Percentiles rank a stretch among this genome's conserved stretches.
Evolutionary conservation across 495 filamentous ascomycete genomes (phyloP).

Genomic region (Friedmanniomyces endolithicus): DNA sequence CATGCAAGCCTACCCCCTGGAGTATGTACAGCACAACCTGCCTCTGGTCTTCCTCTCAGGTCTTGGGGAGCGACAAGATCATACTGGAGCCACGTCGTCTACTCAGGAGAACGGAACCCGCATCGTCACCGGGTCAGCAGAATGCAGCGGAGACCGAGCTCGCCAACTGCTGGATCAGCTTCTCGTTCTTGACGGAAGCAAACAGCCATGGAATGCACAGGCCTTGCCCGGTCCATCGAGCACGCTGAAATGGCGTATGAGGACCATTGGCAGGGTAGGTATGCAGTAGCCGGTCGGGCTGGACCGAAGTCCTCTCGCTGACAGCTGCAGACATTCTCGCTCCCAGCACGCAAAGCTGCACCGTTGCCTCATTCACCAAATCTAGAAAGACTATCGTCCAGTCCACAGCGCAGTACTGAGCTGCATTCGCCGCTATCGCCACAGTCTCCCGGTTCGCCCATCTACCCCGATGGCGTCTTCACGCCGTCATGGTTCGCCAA

Average conservation of each 20-base stretch:
- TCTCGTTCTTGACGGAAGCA: conserved; percentile 50
- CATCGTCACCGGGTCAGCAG: conserved; percentile 2
- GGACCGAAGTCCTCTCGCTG: background rate
- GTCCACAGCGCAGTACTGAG: conserved; percentile 36
- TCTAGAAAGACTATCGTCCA: conserved; percentile 36
- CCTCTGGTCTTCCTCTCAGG: conserved; percentile 72
- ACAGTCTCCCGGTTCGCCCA: conserved; percentile 60
- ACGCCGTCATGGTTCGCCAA: conserved; percentile 71
- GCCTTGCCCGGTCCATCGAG: conserved; percentile 29
- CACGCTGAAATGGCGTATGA: conserved; percentile 46
- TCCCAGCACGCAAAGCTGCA: conserved; percentile 52
- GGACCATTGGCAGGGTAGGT: conserved; percentile 67
- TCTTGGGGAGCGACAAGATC: conserved; percentile 33
- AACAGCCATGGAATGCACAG: conserved; percentile 45
- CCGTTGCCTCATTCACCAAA: conserved; percentile 35
- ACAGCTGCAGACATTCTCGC: conserved; percentile 39
- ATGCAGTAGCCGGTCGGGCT: conserved; percentile 22
- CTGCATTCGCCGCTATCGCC: conserved; percentile 86
- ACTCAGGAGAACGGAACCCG: conserved; percentile 10
- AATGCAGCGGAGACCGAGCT: conserved; percentile 45
- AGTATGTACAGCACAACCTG: conserved; percentile 69
- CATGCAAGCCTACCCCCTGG: conserved; percentile 80
- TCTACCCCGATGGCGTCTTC: conserved; percentile 80
- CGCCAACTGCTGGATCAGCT: conserved; percentile 57
- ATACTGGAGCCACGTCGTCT: conserved; percentile 28